Evolutionary conservation across 352 stramenopile species (phyloP).

Genomic region (Globisporangium lucens): DNA sequence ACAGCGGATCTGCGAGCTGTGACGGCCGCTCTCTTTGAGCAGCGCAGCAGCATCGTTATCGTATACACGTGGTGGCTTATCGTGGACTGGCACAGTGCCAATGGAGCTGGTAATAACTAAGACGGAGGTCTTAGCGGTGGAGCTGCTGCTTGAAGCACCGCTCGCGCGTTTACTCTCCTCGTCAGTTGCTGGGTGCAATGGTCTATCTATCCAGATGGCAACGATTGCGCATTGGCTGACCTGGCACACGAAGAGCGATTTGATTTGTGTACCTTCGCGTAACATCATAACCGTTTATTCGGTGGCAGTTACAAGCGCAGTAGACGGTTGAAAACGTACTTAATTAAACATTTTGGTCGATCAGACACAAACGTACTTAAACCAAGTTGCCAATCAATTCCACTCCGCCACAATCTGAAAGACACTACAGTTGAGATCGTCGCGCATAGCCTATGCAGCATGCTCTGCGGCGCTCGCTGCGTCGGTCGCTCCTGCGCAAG

Average conservation of each 20-base stretch:
- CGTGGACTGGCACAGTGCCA: neutral
- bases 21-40: neutral
- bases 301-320: too few species aligned
- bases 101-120: neutral
- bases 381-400: neutral
- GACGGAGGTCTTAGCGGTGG: too few species aligned
- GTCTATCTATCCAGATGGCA: neutral
- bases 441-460: neutral
- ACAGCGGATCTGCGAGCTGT: neutral
- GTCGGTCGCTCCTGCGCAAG: conserved; percentile 6
- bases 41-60: neutral
- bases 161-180: neutral
- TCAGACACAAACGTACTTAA: neutral
- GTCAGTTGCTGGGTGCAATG: neutral
- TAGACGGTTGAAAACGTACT: neutral
- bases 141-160: neutral
- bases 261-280: neutral
- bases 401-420: neutral
- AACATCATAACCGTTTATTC: neutral
- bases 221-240: neutral
- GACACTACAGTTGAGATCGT: too few species aligned
- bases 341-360: neutral
- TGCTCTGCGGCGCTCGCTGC: conserved; percentile 2
- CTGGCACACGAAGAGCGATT: neutral
- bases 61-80: neutral